Evolutionary conservation across 257 asterid species (phyloP).

Genomic region (Anisodus tanguticus): DNA sequence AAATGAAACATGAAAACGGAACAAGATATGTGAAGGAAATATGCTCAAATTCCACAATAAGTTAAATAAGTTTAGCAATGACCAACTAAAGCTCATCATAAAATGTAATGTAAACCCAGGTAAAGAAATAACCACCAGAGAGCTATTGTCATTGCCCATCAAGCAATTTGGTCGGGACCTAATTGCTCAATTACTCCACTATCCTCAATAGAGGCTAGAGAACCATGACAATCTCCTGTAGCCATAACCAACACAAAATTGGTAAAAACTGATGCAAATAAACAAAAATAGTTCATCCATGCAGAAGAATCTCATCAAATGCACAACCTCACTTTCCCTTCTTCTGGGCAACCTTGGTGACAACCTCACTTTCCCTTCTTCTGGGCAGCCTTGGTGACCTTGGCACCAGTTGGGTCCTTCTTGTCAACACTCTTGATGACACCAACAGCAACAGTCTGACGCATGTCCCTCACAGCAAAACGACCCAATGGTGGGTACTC

Average conservation of each 20-base stretch:
- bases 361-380: conserved; percentile 42
- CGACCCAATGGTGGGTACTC: conserved; percentile 72
- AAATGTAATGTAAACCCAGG: not conserved
- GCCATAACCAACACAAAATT: not conserved
- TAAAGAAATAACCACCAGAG: too few species aligned
- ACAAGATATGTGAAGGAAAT: not conserved
- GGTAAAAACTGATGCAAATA: not conserved
- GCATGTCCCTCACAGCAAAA: conserved; percentile 75
- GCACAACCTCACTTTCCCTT: conserved; percentile 38
- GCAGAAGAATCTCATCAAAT: not conserved
- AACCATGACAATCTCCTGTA: not conserved
- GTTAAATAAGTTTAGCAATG: not conserved
- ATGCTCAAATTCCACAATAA: not conserved
- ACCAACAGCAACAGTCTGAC: conserved; percentile 81
- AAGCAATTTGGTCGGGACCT: too few species aligned
- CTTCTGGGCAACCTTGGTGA: too few species aligned
- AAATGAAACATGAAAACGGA: not conserved
- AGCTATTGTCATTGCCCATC: too few species aligned
- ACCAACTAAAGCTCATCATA: not conserved
- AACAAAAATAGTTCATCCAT: not conserved
- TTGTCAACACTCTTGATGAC: conserved; percentile 69
- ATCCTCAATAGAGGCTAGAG: not conserved
- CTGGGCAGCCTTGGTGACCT: conserved; percentile 80
- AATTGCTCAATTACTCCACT: too few species aligned
- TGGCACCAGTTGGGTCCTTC: conserved; percentile 76